A percentile compares a stretch with the other conserved stretches of the same genome.
These are phyloP conservation scores for Colletotrichum filicis DNA, from an alignment of 2,329 filamentous ascomycete species.

Conservation along the genomic window DNA sequence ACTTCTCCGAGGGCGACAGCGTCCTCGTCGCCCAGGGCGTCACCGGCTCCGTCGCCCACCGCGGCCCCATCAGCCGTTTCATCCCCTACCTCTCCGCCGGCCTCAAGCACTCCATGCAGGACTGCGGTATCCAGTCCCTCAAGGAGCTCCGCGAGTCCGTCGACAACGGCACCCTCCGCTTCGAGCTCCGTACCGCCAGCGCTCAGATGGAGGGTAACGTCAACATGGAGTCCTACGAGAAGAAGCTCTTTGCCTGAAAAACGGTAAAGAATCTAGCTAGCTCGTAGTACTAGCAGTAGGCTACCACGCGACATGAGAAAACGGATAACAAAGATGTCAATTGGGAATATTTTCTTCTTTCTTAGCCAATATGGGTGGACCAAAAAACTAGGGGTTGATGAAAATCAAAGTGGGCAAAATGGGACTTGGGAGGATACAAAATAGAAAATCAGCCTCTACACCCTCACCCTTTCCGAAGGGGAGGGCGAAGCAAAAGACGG, in stretches of 20 bases:
- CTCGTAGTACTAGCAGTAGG: no score
- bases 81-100: conserved; percentile 95
- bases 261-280: neutral
- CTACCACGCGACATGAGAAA: conserved; percentile 18
- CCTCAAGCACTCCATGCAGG: conserved; percentile 97
- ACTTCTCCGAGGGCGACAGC: conserved; percentile 97
- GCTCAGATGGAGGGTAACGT: conserved; percentile 97
- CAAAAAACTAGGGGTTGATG: neutral
- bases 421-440: conserved; percentile 1
- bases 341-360: neutral
- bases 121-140: conserved; percentile 88
- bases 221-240: conserved; percentile 98
- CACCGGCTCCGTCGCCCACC: conserved; percentile 84
- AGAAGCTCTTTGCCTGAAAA: conserved; percentile 94
- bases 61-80: conserved; percentile 92
- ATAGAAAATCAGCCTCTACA: neutral
- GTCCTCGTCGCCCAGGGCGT: conserved; percentile 97
- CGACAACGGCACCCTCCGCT: conserved; percentile 79
- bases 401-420: conserved; percentile 4
- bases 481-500: conserved; percentile 6
- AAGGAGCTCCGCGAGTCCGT: conserved; percentile 81
- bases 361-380: no score
- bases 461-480: conserved; percentile 1
- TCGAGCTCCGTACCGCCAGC: conserved; percentile 93
- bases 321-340: conserved; percentile 8